Evolutionary conservation across 2,329 filamentous ascomycete species (phyloP), one percentile per base, ranked within the genome.

Genomic region (Claviceps humidiphila): DNA sequence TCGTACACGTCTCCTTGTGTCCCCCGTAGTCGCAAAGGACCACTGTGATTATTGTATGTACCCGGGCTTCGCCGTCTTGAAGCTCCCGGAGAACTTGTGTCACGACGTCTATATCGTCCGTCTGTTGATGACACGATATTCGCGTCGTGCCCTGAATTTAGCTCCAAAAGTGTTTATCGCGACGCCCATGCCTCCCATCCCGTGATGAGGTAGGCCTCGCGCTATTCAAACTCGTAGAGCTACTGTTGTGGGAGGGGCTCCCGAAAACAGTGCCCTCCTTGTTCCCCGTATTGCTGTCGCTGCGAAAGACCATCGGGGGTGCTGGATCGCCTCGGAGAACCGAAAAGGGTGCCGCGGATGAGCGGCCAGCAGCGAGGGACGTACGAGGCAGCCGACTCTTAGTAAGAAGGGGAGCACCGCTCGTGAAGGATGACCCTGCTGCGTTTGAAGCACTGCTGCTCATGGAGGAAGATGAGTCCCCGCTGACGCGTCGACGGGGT

Each of bases 321-420:
- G 47, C 53, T 6, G 54, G 52, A 22, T 59, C 58, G 24, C 49
- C 53, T 20, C 58, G 34, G 1, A 57, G 41, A 20, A 52, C 26
- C 26, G 53, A 52, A 47, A 53, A 54, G 3, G 49, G 59, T 50
- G 54, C 59, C 58, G n/a, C 56, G 56, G 55, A 49, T 54, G 41
- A 56, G 54, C 47, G 59, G 58, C 60, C 59, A 16, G 63, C 58
- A 16, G 63, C 58, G 8, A 69, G 55, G 2, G 68, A 70, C 16
- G 66, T 71, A 46, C 68, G 64, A 20, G 69, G 70, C 6, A 71
- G 59, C 11, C 68, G 64, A 56, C 69, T 73, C 59, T 68, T 72
- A 24, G 55, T 61, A 17, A 55, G 53, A 37, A 22, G 30, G 3
- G 51, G 38, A 2, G 46, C 17, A 14, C 41, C 26, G 34, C 49